Evolutionary conservation across 2,329 filamentous ascomycete genomes (phyloP).

Genomic region (Hypocrella siamensis): DNA sequence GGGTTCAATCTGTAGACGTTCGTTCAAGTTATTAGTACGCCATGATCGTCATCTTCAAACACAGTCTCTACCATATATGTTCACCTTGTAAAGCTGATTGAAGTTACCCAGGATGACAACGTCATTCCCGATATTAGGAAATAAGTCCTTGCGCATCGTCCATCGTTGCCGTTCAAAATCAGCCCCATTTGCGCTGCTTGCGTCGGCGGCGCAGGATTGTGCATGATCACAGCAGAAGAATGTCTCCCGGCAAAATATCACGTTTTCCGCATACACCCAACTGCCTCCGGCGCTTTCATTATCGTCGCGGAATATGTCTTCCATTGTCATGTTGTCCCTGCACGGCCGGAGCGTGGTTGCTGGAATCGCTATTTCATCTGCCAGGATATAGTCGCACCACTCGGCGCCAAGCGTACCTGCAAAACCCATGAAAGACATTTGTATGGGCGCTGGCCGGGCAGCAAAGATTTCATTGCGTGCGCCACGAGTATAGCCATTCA

Average conservation of each 20-base stretch:
- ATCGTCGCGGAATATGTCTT: constrained; percentile 52
- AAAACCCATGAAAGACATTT: constrained; percentile 99
- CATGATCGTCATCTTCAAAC: too few species aligned
- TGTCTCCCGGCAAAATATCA: constrained; percentile 84
- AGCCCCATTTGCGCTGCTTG: constrained; percentile 59
- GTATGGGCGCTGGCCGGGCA: constrained; percentile 81
- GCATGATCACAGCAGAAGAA: constrained; percentile 98
- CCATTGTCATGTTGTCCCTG: constrained; percentile 57
- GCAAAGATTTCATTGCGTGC: constrained; percentile 97
- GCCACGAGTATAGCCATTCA: constrained; percentile 95
- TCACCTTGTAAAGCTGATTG: constrained; percentile 95
- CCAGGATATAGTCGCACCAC: constrained; percentile 96
- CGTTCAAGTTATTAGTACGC: background rate
- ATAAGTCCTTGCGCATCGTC: constrained; percentile 86
- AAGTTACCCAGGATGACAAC: constrained; percentile 92
- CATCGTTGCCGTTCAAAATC: constrained; percentile 71
- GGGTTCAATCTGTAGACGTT: constrained; percentile 62
- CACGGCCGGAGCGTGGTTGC: constrained; percentile 65
- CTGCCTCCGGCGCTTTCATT: constrained; percentile 53
- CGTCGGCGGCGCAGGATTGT: constrained; percentile 66
- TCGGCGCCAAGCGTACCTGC: constrained; percentile 90
- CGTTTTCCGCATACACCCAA: constrained; percentile 95
- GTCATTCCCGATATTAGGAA: constrained; percentile 68
- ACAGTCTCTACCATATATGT: constrained; percentile 8
- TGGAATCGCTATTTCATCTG: constrained; percentile 78